Conservation (phyloP, 441 rosid species). For the Syzygium syzygioides region DNA sequence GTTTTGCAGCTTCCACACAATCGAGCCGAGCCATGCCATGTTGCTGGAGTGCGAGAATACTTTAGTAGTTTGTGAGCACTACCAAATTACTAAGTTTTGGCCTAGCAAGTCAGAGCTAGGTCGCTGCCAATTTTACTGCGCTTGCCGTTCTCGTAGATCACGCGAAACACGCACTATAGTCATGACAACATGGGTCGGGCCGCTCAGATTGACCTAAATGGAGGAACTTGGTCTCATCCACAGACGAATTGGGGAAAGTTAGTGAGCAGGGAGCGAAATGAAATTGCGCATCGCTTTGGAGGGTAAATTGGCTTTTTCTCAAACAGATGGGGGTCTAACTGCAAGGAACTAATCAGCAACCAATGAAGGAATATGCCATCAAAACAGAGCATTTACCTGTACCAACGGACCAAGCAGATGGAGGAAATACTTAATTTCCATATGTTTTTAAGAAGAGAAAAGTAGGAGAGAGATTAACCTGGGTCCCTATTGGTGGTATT, state of each 20-base stretch:
- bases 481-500: conserved; percentile 78
- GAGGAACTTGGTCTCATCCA: background rate
- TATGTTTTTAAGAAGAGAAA: background rate
- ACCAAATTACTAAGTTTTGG: background rate
- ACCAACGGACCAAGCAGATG: background rate
- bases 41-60: background rate
- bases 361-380: background rate
- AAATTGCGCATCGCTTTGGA: background rate
- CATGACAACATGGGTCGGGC: background rate
- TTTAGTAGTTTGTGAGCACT: background rate
- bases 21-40: background rate
- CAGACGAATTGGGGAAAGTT: background rate
- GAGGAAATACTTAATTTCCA: no score
- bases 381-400: background rate
- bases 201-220: background rate
- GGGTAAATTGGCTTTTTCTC: background rate
- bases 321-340: background rate
- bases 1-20: background rate
- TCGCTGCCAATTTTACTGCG: background rate
- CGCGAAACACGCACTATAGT: background rate
- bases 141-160: background rate
- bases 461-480: conserved; percentile 23
- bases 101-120: background rate
- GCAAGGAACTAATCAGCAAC: background rate
- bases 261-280: background rate